phyloP scores from a whole-genome alignment of 495 filamentous ascomycete species.

The Penicillium crystallinum region DNA sequence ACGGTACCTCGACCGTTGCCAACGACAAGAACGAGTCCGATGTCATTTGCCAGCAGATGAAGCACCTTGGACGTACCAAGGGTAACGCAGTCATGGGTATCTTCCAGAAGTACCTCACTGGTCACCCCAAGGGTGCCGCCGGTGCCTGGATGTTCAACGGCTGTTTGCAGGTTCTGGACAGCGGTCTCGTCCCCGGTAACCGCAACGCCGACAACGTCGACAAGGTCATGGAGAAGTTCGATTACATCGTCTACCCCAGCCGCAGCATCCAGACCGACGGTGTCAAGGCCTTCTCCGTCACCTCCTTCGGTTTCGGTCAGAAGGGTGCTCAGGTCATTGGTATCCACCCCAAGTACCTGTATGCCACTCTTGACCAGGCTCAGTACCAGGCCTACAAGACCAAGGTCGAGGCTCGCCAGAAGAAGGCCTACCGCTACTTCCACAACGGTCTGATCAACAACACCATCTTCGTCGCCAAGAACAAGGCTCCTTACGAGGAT shows the following conservation, averaged over 20 bases:
- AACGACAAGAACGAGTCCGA: slow-evolving; percentile 99
- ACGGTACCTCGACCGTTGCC: slow-evolving; percentile 95
- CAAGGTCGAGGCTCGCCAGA: slow-evolving; percentile 88
- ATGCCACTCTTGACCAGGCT: slow-evolving; percentile 82
- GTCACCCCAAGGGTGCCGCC: slow-evolving; percentile 98
- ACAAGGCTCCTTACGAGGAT: slow-evolving; percentile 80
- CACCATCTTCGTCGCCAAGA: slow-evolving; percentile 93
- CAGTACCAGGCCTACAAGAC: slow-evolving; percentile 76
- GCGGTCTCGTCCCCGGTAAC: slow-evolving; percentile 91
- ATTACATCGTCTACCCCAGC: slow-evolving; percentile 95
- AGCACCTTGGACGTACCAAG: slow-evolving; percentile 89
- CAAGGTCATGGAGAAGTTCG: slow-evolving; percentile 91
- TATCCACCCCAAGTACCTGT: slow-evolving; percentile 94
- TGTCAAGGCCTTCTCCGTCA: slow-evolving; percentile 96
- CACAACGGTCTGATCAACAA: slow-evolving; percentile 97
- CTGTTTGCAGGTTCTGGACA: slow-evolving; percentile 88
- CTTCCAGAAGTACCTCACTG: slow-evolving; percentile 99
- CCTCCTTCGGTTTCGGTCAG: slow-evolving; percentile 98
- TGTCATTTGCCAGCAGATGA: slow-evolving; percentile 93
- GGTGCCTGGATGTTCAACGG: slow-evolving; percentile 99
- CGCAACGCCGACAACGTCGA: slow-evolving; percentile 98
- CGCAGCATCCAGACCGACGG: slow-evolving; percentile 95
- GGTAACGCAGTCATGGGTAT: slow-evolving; percentile 95
- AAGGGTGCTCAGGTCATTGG: slow-evolving; percentile 97
- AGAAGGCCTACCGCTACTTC: slow-evolving; percentile 97